These are phyloP conservation scores for Corylus heterophylla DNA, from an alignment of 306 rosid species.

Conservation along the genomic window DNA sequence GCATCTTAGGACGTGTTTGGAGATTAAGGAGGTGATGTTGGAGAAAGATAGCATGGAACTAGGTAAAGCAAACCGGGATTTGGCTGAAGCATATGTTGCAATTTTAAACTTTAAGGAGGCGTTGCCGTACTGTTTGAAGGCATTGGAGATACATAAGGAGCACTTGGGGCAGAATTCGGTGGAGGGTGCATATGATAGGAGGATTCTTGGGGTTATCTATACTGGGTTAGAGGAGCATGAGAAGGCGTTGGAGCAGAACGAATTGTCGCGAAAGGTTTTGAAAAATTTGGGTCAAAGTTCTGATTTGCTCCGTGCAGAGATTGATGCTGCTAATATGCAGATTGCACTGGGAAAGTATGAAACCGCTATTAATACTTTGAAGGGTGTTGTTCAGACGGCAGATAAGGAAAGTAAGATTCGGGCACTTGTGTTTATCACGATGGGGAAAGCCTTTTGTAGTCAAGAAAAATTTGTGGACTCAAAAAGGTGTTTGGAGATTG, in stretches of 20 bases:
- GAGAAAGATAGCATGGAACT: conserved; percentile 68
- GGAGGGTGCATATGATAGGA: conserved; percentile 82
- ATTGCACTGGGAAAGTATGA: conserved; percentile 79
- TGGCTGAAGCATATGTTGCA: conserved; percentile 79
- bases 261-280: conserved; percentile 66
- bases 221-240: conserved; percentile 88
- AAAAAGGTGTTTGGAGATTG: conserved; percentile 75
- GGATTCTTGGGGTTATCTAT: conserved; percentile 75
- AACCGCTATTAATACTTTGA: conserved; percentile 75
- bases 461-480: conserved; percentile 69
- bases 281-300: conserved; percentile 82
- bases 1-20: conserved; percentile 76
- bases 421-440: conserved; percentile 73
- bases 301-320: conserved; percentile 72
- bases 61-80: conserved; percentile 68
- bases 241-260: conserved; percentile 87
- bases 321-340: conserved; percentile 91
- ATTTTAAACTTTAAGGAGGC: conserved; percentile 81
- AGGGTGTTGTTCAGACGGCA: conserved; percentile 55
- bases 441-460: conserved; percentile 82
- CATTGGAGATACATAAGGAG: conserved; percentile 68
- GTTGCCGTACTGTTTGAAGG: conserved; percentile 70
- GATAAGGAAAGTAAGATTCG: conserved; percentile 75
- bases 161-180: conserved; percentile 73
- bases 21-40: conserved; percentile 75